Percentiles rank a stretch among this genome's conserved stretches.
Conservation (phyloP, 768 basidiomycete species). For the Psilocybe sp. region DNA sequence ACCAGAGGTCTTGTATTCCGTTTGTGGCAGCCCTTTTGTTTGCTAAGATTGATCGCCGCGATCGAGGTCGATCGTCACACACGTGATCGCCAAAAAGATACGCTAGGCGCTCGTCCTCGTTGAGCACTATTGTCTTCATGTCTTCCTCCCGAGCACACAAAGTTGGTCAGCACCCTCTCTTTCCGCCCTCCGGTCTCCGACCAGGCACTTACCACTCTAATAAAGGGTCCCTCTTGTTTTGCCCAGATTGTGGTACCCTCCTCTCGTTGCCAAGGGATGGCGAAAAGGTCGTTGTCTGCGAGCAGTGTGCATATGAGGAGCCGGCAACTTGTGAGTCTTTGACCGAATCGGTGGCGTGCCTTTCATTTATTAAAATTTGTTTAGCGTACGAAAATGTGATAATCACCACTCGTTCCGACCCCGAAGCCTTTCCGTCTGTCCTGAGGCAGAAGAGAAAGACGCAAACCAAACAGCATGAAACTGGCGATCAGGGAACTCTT, state of each 20-base stretch:
- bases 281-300: constrained; percentile 75
- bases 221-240: constrained; percentile 89
- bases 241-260: constrained; percentile 89
- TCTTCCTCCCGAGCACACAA: constrained; percentile 26
- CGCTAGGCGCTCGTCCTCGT: not conserved
- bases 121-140: not conserved
- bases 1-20: too few species aligned
- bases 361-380: not conserved
- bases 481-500: constrained; percentile 60
- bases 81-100: not conserved
- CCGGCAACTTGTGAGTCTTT: constrained; percentile 78
- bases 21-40: too few species aligned
- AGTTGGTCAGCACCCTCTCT: constrained; percentile 29
- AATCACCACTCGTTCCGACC: constrained; percentile 87
- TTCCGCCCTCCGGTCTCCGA: not conserved
- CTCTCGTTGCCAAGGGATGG: constrained; percentile 78
- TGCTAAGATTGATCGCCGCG: too few species aligned
- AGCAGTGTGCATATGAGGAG: constrained; percentile 85
- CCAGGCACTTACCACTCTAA: constrained; percentile 5
- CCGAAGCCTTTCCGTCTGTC: constrained; percentile 91
- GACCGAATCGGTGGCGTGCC: constrained; percentile 1
- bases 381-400: constrained; percentile 90
- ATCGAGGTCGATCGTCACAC: not conserved
- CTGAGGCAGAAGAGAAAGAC: constrained; percentile 87
- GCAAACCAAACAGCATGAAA: constrained; percentile 76